phyloP scores from a whole-genome alignment of 2,329 filamentous ascomycete species.

The Colletotrichum plurivorum region DNA sequence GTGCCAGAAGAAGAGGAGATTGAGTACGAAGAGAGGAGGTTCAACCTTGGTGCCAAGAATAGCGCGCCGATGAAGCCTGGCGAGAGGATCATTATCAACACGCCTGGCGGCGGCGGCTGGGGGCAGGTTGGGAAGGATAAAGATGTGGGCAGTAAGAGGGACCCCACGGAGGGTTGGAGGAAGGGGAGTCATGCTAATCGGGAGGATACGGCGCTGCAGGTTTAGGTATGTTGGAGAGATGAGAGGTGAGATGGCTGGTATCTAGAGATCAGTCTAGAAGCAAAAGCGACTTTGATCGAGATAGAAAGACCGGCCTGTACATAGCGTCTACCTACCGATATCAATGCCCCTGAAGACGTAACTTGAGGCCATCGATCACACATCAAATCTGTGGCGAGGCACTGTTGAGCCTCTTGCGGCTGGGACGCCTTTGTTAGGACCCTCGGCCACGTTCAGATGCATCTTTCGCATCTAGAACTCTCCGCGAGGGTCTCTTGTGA shows the following conservation, averaged over 20 bases:
- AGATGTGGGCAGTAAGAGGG: constrained; percentile 62
- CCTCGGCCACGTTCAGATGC: too few relatives aligned
- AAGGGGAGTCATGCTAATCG: constrained; percentile 70
- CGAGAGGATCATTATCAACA: constrained; percentile 83
- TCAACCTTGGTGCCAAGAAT: constrained; percentile 86
- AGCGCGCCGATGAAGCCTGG: constrained; percentile 82
- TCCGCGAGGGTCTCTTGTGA: too few relatives aligned
- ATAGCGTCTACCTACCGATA: too few relatives aligned
- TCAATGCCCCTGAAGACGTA: too few relatives aligned
- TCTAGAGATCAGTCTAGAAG: too few relatives aligned
- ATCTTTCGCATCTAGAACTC: too few relatives aligned
- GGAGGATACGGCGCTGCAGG: constrained; percentile 73
- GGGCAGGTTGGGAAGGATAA: constrained; percentile 72
- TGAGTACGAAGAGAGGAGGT: constrained; percentile 71
- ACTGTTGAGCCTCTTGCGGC: too few relatives aligned
- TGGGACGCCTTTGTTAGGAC: too few relatives aligned
- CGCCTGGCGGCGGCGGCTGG: constrained; percentile 86
- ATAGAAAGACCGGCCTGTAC: too few relatives aligned
- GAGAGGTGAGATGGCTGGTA: neutral
- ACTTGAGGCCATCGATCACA: too few relatives aligned
- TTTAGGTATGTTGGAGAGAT: constrained; percentile 46
- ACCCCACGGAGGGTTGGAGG: constrained; percentile 69
- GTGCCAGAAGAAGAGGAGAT: constrained; percentile 49
- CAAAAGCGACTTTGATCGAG: too few relatives aligned
- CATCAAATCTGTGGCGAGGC: too few relatives aligned